Base-by-base conservation (phyloP, 768 basidiomycete species). In the Lactarius psammicola region DNA sequence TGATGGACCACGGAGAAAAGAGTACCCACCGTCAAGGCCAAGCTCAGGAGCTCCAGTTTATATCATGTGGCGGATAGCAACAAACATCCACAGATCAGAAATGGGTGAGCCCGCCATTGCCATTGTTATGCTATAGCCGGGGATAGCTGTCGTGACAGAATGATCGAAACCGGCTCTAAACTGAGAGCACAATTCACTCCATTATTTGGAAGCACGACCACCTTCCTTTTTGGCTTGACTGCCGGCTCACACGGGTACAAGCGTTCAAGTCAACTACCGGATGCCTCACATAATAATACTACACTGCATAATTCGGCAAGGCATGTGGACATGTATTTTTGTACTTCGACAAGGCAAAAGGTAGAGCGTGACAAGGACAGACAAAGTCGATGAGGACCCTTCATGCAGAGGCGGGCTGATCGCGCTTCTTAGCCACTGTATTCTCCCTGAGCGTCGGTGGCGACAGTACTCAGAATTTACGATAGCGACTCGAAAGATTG, bases 341-440 rank as follows among this genome's bases (percentile, higher is more conserved):
- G 70, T 67, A 72, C 69, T 64, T 69, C 64, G 71, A 53, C 36
- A 55, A 62, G 68, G 64, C 36, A 62, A 60, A 67, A 68, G 51
- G 63, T 63, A 63, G 26, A 51, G 51, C 30, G 60, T 61, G 60
- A 71, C 60, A 67, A 62, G 36, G 46, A 61, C 40, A 60, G 58
- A 67, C 60, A 72, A 73, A 75, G 68, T 71, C 68, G 70, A 69
- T 60, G 62, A 69, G 67, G 68, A 53, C 63, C 69, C 63, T 62
- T 80, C 73, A 83, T 74, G 79, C 80, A 73, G 83, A 80, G 69
- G 84, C 78, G 42, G 84, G 83, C 80, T 71, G 83, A 76, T 79
- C 84, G 87, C 77, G 79, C 85, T 94, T 95, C 81, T 87, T 89
- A n/a, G 94, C 94, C 56, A 84, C 83, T 23, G 89, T 92, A 79